Evolutionary conservation across 2,329 filamentous ascomycete genomes (phyloP), one percentile per base, ranked within the genome.

Genomic region (Microsporum canis): DNA sequence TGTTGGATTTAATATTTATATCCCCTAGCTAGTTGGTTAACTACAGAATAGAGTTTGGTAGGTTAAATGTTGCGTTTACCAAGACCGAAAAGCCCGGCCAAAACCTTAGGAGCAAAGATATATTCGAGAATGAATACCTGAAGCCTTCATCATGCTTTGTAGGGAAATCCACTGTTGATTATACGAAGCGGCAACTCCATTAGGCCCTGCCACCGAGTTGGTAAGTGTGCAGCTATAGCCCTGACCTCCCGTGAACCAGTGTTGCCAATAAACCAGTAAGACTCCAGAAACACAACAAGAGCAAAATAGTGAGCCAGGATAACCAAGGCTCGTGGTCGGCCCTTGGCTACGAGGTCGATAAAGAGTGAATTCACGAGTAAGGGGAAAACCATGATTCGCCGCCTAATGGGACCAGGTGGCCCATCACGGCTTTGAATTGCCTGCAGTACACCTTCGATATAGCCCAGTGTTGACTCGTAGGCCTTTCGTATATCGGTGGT

Each of bases 211-310:
- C 55, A 57, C 31, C 27, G 29, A 38, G 39, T 10, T 27, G 55
- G 55, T 17, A 57, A 10, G 14, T 57, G 55, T 5, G 39, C 23
- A 33, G 55, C 55, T 38, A 57, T 57, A 3, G 55, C 55, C 33
- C n/a, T 34, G 33, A 57, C 55, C 33, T 57, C 55, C 7, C 55
- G 55, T 3, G 55, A 29, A 14, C 55, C 55, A 33, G 55, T 57
- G 33, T 57, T 33, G 12, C 55, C 55, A 38, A 57, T 36, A 57
- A 39, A 57, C 55, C 55, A 57, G 33, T 34, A 57, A 31, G 55
- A 14, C 17, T 57, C 39, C 17, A 57, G 29, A 4, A 33, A 27
- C 17, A 41, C 39, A 36, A 57, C 33, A 12, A 57, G 55, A 3
- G 55, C 31, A 33, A 57, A 57, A 33, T 38, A 57, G 33, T 57